A percentile compares a stretch with the other conserved stretches of the same genome.
Evolutionary conservation across 164 flowering plant species (phyloP).

Genomic region (Cinnamomum chago): DNA sequence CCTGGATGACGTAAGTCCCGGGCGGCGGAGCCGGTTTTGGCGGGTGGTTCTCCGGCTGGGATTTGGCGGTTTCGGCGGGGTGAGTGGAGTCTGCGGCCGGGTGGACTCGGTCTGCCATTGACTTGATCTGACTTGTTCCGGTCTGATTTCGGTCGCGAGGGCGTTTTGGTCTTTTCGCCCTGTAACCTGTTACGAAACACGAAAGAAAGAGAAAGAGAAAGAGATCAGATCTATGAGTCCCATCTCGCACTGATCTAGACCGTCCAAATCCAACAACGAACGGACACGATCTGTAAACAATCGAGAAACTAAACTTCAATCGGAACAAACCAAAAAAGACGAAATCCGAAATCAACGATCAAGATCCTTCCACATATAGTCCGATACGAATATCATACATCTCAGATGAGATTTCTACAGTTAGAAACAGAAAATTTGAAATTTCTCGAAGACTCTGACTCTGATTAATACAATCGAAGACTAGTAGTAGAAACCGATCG

Average conservation of each 20-base stretch:
- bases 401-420: too few relatives aligned
- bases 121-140: slow-evolving; percentile 1
- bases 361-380: too few relatives aligned
- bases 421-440: too few relatives aligned
- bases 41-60: neutral
- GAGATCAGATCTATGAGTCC: neutral
- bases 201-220: neutral
- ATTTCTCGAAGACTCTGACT: too few relatives aligned
- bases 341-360: neutral
- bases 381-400: too few relatives aligned
- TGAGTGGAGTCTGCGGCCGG: slow-evolving; percentile 6
- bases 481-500: neutral
- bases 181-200: neutral
- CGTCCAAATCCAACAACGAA: neutral
- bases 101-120: slow-evolving; percentile 19
- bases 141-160: neutral
- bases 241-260: neutral
- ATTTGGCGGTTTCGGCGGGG: neutral
- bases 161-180: neutral
- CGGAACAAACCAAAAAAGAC: neutral
- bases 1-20: slow-evolving; percentile 72
- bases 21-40: slow-evolving; percentile 30
- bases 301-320: neutral
- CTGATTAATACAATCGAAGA: too few relatives aligned
- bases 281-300: neutral